phyloP scores from a whole-genome alignment of 2,329 filamentous ascomycete genomes.

The Cucurbitaria berberidis region DNA sequence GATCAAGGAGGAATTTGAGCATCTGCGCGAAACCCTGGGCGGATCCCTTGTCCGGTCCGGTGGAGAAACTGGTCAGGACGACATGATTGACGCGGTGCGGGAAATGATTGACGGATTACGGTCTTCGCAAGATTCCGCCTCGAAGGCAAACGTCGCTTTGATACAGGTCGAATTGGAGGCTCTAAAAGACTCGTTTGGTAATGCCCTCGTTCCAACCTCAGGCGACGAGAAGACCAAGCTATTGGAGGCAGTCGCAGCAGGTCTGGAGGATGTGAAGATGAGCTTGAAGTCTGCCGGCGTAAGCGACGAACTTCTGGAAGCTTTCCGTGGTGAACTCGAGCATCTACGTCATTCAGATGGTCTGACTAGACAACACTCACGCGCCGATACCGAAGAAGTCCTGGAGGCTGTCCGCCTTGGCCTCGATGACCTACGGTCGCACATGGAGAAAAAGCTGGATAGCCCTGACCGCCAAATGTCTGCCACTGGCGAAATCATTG shows the following conservation, averaged over 20 bases:
- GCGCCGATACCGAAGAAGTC: constrained; percentile 56
- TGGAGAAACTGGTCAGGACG: constrained; percentile 62
- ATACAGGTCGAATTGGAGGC: constrained; percentile 53
- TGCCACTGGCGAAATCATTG: constrained; percentile 64
- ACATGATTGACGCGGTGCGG: constrained; percentile 72
- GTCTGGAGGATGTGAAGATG: constrained; percentile 48
- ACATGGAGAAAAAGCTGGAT: constrained; percentile 60
- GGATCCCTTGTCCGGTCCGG: constrained; percentile 58
- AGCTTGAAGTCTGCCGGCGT: constrained; percentile 40
- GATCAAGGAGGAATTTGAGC: constrained; percentile 66
- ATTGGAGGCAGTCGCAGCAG: constrained; percentile 46
- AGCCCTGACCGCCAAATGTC: constrained; percentile 60
- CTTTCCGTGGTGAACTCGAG: constrained; percentile 59
- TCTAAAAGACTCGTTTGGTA: constrained; percentile 52
- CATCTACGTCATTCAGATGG: constrained; percentile 53
- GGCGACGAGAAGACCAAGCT: constrained; percentile 50
- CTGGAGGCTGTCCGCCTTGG: constrained; percentile 57
- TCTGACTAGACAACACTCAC: constrained; percentile 48
- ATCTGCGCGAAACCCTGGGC: constrained; percentile 64
- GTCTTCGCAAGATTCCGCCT: constrained; percentile 49
- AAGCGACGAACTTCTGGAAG: constrained; percentile 59
- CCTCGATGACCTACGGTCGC: constrained; percentile 57
- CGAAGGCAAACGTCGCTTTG: constrained; percentile 50
- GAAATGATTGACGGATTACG: constrained; percentile 54
- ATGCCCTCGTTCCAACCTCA: constrained; percentile 49